Percentiles rank a stretch among this genome's conserved stretches.
phyloP scores from a whole-genome alignment of 2,329 filamentous ascomycete species.

The Aspergillus neotritici region DNA sequence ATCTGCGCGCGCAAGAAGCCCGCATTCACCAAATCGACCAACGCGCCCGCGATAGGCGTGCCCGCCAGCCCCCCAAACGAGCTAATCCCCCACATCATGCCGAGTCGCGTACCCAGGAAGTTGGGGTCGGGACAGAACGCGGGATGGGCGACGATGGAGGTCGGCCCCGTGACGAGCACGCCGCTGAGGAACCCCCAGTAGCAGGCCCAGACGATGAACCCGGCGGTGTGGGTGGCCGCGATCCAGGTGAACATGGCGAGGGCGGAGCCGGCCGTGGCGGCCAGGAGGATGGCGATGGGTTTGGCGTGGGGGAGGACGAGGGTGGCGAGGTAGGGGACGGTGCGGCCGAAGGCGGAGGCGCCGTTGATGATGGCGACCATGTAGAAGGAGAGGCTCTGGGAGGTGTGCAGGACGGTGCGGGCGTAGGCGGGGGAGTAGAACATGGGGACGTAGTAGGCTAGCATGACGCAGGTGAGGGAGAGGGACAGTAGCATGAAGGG shows the following conservation, averaged over 20 bases:
- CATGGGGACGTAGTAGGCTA: constrained; percentile 45
- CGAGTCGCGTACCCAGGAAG: constrained; percentile 26
- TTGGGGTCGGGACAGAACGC: constrained; percentile 22
- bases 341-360: constrained; percentile 45
- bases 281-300: constrained; percentile 20
- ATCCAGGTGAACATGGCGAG: constrained; percentile 33
- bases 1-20: constrained; percentile 27
- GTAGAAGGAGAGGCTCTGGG: constrained; percentile 42
- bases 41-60: constrained; percentile 28
- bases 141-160: constrained; percentile 26
- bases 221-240: constrained; percentile 15
- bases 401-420: constrained; percentile 42
- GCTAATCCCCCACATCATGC: constrained; percentile 34
- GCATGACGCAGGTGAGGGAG: constrained; percentile 43
- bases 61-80: constrained; percentile 28
- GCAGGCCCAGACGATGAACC: constrained; percentile 28
- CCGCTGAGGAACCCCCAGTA: constrained; percentile 30
- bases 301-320: constrained; percentile 29
- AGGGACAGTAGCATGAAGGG: constrained; percentile 40
- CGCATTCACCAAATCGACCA: constrained; percentile 23
- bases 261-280: constrained; percentile 16
- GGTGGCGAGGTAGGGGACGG: constrained; percentile 43
- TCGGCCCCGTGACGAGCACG: constrained; percentile 26
- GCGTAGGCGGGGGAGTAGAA: constrained; percentile 43
- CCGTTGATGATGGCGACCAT: constrained; percentile 50